Conservation (phyloP, 2,329 filamentous ascomycete species). For the Monilinia vaccinii-corymbosi region DNA sequence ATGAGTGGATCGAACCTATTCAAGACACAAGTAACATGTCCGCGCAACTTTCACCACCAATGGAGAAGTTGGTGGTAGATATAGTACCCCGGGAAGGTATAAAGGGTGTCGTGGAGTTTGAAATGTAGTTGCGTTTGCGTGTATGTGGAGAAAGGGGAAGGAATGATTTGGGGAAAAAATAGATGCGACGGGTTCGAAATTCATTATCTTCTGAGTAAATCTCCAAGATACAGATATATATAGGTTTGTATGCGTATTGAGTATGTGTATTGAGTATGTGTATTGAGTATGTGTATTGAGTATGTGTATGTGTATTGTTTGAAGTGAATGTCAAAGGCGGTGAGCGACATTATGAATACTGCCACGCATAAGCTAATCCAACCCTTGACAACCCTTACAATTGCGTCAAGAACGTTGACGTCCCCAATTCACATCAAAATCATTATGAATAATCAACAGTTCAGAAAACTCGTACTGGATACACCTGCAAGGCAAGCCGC, state of each 20-base stretch:
- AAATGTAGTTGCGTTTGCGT: background rate
- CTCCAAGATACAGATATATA: too few relatives aligned
- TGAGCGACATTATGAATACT: background rate
- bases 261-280: too few relatives aligned
- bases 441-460: conserved; percentile 90
- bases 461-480: conserved; percentile 67
- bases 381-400: background rate
- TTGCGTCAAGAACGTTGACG: background rate
- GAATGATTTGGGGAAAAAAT: background rate
- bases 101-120: background rate
- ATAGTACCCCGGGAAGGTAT: background rate
- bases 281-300: too few relatives aligned
- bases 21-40: conserved; percentile 1
- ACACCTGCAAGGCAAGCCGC: conserved; percentile 34
- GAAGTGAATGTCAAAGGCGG: background rate
- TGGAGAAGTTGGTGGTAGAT: background rate
- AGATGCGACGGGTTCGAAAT: background rate
- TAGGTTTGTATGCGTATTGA: too few relatives aligned
- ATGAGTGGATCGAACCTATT: background rate
- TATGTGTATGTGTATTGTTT: too few relatives aligned
- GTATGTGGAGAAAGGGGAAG: background rate
- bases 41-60: background rate
- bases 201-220: background rate
- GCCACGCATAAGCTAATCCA: background rate
- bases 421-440: background rate